Evolutionary conservation across 140 eudicot genomes (phyloP), one percentile per base, ranked within the genome.

Genomic region (Ambrosia hybrid): DNA sequence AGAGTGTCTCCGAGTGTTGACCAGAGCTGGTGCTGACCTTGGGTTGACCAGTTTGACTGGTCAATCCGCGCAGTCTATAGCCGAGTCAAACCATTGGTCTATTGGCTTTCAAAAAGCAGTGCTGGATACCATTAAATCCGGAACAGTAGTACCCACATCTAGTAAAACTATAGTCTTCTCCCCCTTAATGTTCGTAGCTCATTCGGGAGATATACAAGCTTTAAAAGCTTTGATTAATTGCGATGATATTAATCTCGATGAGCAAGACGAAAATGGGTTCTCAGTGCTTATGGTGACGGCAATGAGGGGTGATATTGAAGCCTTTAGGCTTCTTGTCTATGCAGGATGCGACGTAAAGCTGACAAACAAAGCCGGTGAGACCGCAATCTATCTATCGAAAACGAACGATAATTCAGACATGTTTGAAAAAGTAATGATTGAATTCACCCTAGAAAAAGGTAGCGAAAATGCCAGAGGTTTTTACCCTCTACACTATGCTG

Each of bases 211-310:
- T 46, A 72, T 84, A 61, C 76, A 77, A 49, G 91, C 91, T 7
- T 62, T 94, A 72, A 81, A 85, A 80, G 78, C 76, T 59, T 52
- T 94, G 21, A 65, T 86, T 4, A 62, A 58, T 49, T 80, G 56
- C 0, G 59, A 70, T 17, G 88, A 80, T 15, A 65, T 84, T 10
- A 78, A 86, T 49, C 80, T 93, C 26, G 81, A 93, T 21, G 63
- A 81, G 4, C 98, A 90, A 79, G 97, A 93, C 68, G 89, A 84
- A 3, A 59, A 83, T 14, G 98, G 98, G 12, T 89, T 78, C 85
- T 85, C 98, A 1, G 98, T 97, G 8, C 93, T 82, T 10, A 89
- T 93, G 98, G 73, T 90, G 69, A 81, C 97, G 8, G 97, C 96
- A 51, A 64, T 39, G 80, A 85, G 77, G 76, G 95, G 97, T 73